Evolutionary conservation across 345 rosid genomes (phyloP).

Genomic region (Acer saccharum): DNA sequence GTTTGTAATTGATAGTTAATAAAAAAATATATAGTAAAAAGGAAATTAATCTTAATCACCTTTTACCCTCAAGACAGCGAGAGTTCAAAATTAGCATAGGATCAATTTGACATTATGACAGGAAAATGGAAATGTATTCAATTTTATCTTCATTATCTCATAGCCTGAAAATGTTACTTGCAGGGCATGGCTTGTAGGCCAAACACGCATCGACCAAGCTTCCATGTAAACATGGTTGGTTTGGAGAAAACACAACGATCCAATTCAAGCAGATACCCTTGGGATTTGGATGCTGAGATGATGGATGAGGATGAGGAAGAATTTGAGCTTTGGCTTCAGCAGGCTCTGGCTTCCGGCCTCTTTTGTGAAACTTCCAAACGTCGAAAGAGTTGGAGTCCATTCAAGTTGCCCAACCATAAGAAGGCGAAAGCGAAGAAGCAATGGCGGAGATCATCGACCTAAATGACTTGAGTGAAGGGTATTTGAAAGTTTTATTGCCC

Average conservation of each 20-base stretch:
- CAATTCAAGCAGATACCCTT: conserved; percentile 80
- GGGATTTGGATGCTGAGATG: conserved; percentile 94
- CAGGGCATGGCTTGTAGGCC: conserved; percentile 98
- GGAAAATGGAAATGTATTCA: neutral
- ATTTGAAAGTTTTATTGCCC: neutral
- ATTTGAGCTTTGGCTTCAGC: conserved; percentile 90
- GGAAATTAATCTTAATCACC: neutral
- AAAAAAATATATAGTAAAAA: too few species aligned
- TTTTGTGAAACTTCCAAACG: conserved; percentile 88
- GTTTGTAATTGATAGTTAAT: neutral
- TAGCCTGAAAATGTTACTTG: conserved; percentile 17
- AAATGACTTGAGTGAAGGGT: conserved; percentile 16
- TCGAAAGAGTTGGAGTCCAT: conserved; percentile 96
- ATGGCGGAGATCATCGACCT: conserved; percentile 87
- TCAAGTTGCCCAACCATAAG: conserved; percentile 68
- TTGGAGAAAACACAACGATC: conserved; percentile 80
- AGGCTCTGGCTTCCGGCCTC: conserved; percentile 87
- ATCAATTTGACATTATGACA: neutral
- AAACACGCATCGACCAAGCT: conserved; percentile 95
- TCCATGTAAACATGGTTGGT: conserved; percentile 96
- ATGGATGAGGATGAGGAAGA: conserved; percentile 89
- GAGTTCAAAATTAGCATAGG: neutral
- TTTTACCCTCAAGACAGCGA: neutral
- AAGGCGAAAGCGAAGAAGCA: conserved; percentile 83
- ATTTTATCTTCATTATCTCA: neutral